Conservation (phyloP, 768 basidiomycete genomes). For the Rhizopogon vesiculosus region DNA sequence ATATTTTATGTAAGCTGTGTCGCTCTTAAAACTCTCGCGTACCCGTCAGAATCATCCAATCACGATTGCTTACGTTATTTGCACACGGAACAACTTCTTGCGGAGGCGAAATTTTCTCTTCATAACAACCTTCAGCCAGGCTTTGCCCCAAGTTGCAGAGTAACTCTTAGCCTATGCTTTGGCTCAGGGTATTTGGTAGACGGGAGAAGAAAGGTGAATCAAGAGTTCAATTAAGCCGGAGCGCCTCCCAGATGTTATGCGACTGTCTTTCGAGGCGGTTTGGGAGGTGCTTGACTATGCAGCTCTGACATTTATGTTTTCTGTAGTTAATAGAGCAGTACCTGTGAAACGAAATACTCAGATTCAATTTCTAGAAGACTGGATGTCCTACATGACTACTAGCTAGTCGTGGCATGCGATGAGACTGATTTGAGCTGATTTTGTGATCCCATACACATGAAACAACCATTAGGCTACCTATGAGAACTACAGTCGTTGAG, state of each 20-base stretch:
- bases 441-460: too few relatives aligned
- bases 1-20: too few relatives aligned
- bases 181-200: slow-evolving; percentile 51
- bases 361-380: too few relatives aligned
- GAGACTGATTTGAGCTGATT: too few relatives aligned
- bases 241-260: slow-evolving; percentile 44
- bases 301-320: slow-evolving; percentile 45
- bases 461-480: too few relatives aligned
- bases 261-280: slow-evolving; percentile 33
- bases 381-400: too few relatives aligned
- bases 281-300: slow-evolving; percentile 74
- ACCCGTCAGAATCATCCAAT: neutral
- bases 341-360: too few relatives aligned
- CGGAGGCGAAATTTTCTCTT: neutral
- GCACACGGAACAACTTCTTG: neutral
- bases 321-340: neutral
- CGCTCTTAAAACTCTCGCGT: too few relatives aligned
- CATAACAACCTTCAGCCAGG: slow-evolving; percentile 16
- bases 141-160: slow-evolving; percentile 30
- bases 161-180: slow-evolving; percentile 44
- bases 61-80: neutral
- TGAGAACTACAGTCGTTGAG: too few relatives aligned
- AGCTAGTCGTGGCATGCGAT: too few relatives aligned
- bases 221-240: slow-evolving; percentile 81
- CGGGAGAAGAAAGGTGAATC: slow-evolving; percentile 33